Percentiles rank a stretch among this genome's conserved stretches.
Conservation (phyloP, 805 yeast genomes). For the Phaffomyces antillensis region DNA sequence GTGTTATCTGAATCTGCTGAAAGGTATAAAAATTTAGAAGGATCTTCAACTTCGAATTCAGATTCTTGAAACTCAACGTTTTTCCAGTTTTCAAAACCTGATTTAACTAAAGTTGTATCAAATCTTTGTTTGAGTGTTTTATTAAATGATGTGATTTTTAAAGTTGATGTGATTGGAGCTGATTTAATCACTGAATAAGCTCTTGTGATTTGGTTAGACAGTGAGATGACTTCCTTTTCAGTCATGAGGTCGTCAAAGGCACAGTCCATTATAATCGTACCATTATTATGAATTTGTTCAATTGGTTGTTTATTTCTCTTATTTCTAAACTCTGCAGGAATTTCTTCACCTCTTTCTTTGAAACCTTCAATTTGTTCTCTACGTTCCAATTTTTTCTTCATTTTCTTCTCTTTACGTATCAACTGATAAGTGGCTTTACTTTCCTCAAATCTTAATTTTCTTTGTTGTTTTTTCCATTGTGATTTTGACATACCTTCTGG, state of each 20-base stretch:
- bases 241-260: conserved; percentile 87
- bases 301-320: conserved; percentile 29
- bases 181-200: conserved; percentile 73
- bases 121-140: conserved; percentile 62
- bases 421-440: conserved; percentile 54
- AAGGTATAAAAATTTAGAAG: conserved; percentile 51
- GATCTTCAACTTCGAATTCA: conserved; percentile 24
- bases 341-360: conserved; percentile 32
- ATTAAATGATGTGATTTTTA: conserved; percentile 58
- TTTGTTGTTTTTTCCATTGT: conserved; percentile 73
- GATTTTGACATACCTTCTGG: conserved; percentile 87
- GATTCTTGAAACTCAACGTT: conserved; percentile 43
- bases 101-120: conserved; percentile 46
- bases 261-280: conserved; percentile 73
- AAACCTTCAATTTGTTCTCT: conserved; percentile 30
- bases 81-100: conserved; percentile 61
- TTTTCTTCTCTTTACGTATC: conserved; percentile 48
- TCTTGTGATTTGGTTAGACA: conserved; percentile 75
- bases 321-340: conserved; percentile 32
- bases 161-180: conserved; percentile 47
- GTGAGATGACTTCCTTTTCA: conserved; percentile 58
- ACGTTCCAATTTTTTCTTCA: conserved; percentile 33
- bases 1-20: conserved; percentile 82
- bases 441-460: conserved; percentile 51
- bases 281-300: conserved; percentile 42